Evolutionary conservation across 495 filamentous ascomycete genomes (phyloP), one percentile per base, ranked within the genome.

Genomic region (Terfezia boudieri): DNA sequence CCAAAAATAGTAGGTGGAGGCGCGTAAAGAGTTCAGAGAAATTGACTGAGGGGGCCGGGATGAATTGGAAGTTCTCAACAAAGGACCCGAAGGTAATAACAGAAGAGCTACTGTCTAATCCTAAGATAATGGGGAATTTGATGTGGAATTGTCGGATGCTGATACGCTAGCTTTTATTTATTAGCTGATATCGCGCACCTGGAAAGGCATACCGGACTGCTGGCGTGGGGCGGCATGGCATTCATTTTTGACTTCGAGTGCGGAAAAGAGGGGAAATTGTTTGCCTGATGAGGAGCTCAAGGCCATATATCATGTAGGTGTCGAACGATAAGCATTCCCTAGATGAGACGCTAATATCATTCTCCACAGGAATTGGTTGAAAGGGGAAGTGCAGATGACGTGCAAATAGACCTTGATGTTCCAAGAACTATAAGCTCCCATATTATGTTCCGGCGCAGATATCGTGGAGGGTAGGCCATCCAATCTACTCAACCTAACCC

Each of bases 201-300:
- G 90, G 90, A 99, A 99, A 69, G 90, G 90, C 37, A 94, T 99
- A 56, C 90, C 90, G 2, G 90, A 99, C 68, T 79, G 86, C 57
- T 99, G 90, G 90, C 79, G 90, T 22, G 74, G 83, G 32, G 84
- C 85, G 6, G 90, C 92, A 10, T 99, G 90, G 90, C 84, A 86
- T 66, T 82, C 88, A 7, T 99, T 99, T 67, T 74, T 99, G 7
- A 75, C 79, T n/a, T 67, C 82, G 9, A 89, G 83, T 63, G 84
- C 86, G n/a, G 81, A 75, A 64, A 74, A 70, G 51, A 73, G 74
- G 54, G 71, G 69, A 2, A 62, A 64, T 51, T 54, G 72, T 37
- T 73, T 76, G 3, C 71, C 76, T 1, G 85, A 94, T 52, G 76
- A 80, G 35, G 72, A 86, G 48, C 74, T 99, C 16, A 78, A 83